phyloP scores from a whole-genome alignment of 2,329 filamentous ascomycete genomes.

The Trichoderma atrobrunneum region DNA sequence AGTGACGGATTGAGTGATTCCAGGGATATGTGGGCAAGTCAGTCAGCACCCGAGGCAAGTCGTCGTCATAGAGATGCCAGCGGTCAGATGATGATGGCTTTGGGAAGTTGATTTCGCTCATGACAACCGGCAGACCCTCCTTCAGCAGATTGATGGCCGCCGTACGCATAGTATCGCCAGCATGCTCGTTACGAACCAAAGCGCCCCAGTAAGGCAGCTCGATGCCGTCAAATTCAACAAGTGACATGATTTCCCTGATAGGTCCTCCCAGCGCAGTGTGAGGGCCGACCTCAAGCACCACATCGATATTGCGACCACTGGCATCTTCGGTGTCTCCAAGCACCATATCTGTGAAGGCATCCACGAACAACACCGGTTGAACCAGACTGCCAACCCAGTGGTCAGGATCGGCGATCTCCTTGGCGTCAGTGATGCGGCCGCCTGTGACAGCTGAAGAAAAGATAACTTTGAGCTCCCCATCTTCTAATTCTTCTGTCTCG shows the following conservation, averaged over 20 bases:
- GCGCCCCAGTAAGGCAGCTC: background rate
- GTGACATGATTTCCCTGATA: conserved; percentile 23
- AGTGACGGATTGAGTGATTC: conserved; percentile 37
- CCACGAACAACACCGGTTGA: conserved; percentile 23
- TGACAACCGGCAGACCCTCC: background rate
- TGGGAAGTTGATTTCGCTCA: background rate
- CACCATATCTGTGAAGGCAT: conserved; percentile 16
- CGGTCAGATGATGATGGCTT: background rate
- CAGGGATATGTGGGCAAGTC: conserved; percentile 36
- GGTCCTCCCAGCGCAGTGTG: conserved; percentile 14
- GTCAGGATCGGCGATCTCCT: background rate
- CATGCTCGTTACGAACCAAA: background rate
- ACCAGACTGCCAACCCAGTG: conserved; percentile 31
- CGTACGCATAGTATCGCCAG: background rate
- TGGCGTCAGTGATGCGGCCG: conserved; percentile 12
- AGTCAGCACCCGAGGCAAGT: background rate
- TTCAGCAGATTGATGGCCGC: background rate
- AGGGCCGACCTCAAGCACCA: background rate
- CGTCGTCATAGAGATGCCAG: background rate
- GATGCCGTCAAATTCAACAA: background rate
- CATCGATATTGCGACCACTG: background rate
- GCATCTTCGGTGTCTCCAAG: background rate
- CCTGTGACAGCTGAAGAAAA: conserved; percentile 31
- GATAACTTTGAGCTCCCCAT: conserved; percentile 17
- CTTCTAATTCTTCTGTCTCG: background rate